These are phyloP conservation scores for Hypericum androsaemum DNA, from an alignment of 345 rosid species.

Conservation along the genomic window DNA sequence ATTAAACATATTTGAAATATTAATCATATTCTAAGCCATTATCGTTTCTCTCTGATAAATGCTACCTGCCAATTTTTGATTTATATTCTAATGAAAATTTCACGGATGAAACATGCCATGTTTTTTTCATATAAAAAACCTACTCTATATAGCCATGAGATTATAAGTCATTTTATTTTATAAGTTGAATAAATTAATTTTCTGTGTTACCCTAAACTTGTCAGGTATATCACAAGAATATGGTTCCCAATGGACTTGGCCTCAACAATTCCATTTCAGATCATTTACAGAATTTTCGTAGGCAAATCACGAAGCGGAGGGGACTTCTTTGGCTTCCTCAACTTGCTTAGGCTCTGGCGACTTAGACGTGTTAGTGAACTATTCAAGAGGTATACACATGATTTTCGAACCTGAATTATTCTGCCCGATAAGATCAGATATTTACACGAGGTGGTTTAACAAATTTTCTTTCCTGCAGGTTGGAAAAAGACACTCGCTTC, in stretches of 20 bases:
- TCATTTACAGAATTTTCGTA: conserved; percentile 35
- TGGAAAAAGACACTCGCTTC: conserved; percentile 76
- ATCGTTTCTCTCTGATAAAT: too few relatives aligned
- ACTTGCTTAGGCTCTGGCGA: conserved; percentile 88
- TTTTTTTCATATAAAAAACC: too few relatives aligned
- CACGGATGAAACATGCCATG: too few relatives aligned
- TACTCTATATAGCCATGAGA: too few relatives aligned
- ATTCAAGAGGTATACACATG: conserved; percentile 44
- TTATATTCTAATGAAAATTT: too few relatives aligned
- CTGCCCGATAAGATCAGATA: background rate
- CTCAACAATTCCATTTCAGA: conserved; percentile 66
- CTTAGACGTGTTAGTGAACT: conserved; percentile 70
- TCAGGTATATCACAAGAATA: conserved; percentile 49
- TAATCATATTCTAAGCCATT: too few relatives aligned
- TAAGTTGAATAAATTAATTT: too few relatives aligned
- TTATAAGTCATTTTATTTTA: too few relatives aligned
- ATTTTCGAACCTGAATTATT: background rate
- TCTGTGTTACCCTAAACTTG: too few relatives aligned
- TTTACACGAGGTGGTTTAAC: background rate
- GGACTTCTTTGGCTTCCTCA: conserved; percentile 49
- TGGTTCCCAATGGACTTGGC: conserved; percentile 81
- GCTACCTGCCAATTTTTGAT: too few relatives aligned
- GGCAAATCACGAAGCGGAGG: conserved; percentile 28
- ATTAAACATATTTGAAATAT: too few relatives aligned
- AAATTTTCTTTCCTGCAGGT: conserved; percentile 31